phyloP scores from a whole-genome alignment of 2,329 filamentous ascomycete species.

The Talaromyces verruculosus region DNA sequence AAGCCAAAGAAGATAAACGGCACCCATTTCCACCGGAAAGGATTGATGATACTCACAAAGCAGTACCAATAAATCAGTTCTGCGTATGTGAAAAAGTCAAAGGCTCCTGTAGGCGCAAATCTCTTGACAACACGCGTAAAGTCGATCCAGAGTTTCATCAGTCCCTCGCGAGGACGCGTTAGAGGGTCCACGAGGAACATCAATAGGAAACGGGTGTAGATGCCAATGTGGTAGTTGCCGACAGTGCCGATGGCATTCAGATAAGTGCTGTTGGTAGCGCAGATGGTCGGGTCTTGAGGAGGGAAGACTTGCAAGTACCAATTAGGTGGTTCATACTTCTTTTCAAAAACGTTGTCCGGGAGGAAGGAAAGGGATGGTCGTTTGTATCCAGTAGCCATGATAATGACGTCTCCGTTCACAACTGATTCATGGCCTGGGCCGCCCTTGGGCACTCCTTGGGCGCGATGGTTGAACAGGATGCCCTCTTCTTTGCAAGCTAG shows the following conservation, averaged over 20 bases:
- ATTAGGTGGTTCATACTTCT: conserved; percentile 75
- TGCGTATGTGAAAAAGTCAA: conserved; percentile 87
- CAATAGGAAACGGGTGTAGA: conserved; percentile 80
- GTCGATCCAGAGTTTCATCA: conserved; percentile 86
- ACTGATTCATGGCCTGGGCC: conserved; percentile 68
- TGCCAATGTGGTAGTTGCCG: conserved; percentile 85
- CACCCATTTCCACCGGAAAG: conserved; percentile 89
- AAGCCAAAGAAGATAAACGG: conserved; percentile 78
- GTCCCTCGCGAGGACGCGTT: conserved; percentile 66
- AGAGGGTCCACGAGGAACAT: conserved; percentile 83
- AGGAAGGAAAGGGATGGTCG: conserved; percentile 72
- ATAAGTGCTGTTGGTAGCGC: conserved; percentile 82
- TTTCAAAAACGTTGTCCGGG: conserved; percentile 68
- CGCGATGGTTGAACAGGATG: conserved; percentile 69
- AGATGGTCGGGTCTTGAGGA: conserved; percentile 68
- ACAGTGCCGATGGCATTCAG: conserved; percentile 77
- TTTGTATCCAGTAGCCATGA: conserved; percentile 81
- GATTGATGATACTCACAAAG: conserved; percentile 76
- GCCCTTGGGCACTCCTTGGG: conserved; percentile 70
- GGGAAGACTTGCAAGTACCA: conserved; percentile 91
- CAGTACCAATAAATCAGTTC: conserved; percentile 84
- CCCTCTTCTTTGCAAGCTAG: conserved; percentile 63
- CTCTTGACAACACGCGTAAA: conserved; percentile 73
- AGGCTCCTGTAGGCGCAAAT: conserved; percentile 69
- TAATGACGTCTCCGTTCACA: conserved; percentile 71